phyloP scores from a whole-genome alignment of 352 stramenopile genomes.

The Pythium grandisporangium region DNA sequence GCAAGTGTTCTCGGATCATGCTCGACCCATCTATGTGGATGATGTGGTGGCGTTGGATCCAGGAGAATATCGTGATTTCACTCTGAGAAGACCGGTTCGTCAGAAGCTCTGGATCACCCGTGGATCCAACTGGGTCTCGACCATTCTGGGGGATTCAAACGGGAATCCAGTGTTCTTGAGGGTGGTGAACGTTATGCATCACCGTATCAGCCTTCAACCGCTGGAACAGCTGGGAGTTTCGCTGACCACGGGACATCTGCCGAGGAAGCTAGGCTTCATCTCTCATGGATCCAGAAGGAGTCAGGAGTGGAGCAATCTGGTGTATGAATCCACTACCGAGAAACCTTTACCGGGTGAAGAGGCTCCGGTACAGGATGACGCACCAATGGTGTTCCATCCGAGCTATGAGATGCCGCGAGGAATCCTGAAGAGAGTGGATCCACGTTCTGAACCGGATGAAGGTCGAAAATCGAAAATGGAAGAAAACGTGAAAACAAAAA shows the following conservation, averaged over 20 bases:
- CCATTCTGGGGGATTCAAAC: background rate
- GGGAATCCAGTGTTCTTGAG: no score
- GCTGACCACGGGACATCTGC: background rate
- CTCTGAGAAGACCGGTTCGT: background rate
- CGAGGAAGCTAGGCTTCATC: background rate
- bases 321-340: background rate
- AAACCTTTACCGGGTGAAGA: background rate
- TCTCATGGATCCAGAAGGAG: background rate
- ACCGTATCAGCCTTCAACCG: background rate
- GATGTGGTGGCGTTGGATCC: slow-evolving; percentile 1
- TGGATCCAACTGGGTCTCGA: background rate
- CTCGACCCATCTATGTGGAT: background rate
- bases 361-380: background rate
- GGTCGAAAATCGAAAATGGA: no score
- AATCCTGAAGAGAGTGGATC: background rate
- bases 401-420: background rate
- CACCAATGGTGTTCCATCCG: background rate
- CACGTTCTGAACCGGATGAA: no score
- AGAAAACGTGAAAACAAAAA: no score
- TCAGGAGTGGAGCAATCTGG: background rate
- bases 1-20: background rate
- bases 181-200: background rate
- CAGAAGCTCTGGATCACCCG: background rate
- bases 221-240: background rate
- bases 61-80: background rate